phyloP scores from a whole-genome alignment of 2,329 filamentous ascomycete species.

The Tolypocladium endophyticum region DNA sequence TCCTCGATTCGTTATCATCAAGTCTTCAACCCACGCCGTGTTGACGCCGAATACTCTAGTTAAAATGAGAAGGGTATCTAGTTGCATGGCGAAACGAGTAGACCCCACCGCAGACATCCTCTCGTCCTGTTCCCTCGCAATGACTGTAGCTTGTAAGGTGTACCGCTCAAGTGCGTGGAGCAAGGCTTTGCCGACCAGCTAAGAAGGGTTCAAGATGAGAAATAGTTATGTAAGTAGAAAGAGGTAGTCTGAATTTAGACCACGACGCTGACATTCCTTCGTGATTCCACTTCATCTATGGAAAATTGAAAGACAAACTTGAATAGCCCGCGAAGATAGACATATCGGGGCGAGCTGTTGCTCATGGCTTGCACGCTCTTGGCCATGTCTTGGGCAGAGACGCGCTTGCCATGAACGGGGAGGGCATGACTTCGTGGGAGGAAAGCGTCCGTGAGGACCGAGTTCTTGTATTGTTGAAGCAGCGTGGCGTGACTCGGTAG shows the following conservation, averaged over 20 bases:
- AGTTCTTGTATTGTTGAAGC: slow-evolving; percentile 68
- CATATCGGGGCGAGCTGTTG: slow-evolving; percentile 55
- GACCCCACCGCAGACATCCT: background rate
- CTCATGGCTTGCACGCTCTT: slow-evolving; percentile 71
- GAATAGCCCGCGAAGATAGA: slow-evolving; percentile 74
- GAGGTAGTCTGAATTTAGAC: slow-evolving; percentile 26
- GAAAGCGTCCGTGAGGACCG: slow-evolving; percentile 62
- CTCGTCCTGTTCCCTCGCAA: background rate
- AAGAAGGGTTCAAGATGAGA: background rate
- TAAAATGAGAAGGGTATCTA: slow-evolving; percentile 15
- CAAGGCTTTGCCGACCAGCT: background rate
- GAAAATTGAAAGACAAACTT: slow-evolving; percentile 76
- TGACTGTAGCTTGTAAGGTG: background rate
- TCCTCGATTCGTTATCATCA: background rate
- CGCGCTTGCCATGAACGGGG: slow-evolving; percentile 45
- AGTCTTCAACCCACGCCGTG: background rate
- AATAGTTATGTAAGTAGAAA: background rate
- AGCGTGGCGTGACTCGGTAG: slow-evolving; percentile 59
- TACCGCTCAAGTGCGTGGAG: background rate
- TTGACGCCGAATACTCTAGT: background rate
- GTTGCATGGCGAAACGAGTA: slow-evolving; percentile 14
- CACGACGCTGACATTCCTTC: slow-evolving; percentile 53
- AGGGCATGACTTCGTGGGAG: slow-evolving; percentile 29
- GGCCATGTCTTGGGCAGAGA: slow-evolving; percentile 65
- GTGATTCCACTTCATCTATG: slow-evolving; percentile 62